phyloP scores from a whole-genome alignment of 352 stramenopile genomes.

The Phytopythium kandeliae region DNA sequence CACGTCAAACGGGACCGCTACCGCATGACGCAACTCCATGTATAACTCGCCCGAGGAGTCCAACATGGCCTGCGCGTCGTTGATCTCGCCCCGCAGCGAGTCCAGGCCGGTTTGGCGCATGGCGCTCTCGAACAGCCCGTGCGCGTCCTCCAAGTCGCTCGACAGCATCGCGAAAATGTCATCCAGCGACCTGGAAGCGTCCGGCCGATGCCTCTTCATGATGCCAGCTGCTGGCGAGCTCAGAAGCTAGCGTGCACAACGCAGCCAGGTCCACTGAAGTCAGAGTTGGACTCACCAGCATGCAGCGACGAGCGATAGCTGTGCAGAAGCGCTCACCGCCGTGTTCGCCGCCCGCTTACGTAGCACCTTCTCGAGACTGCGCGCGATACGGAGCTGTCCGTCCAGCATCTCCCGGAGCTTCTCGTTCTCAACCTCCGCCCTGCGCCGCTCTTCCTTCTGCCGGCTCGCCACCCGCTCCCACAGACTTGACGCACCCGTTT shows the following conservation, averaged over 20 bases:
- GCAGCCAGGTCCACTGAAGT: no score
- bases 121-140: slow-evolving; percentile 7
- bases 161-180: slow-evolving; percentile 9
- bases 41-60: slow-evolving; percentile 8
- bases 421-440: slow-evolving; percentile 22
- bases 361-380: slow-evolving; percentile 17
- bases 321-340: not conserved
- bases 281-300: no score
- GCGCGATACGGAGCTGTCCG: slow-evolving; percentile 16
- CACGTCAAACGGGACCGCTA: slow-evolving; percentile 11
- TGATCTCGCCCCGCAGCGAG: slow-evolving; percentile 1
- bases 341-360: slow-evolving; percentile 9
- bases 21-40: slow-evolving; percentile 14
- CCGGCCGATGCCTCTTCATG: slow-evolving; percentile 5
- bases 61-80: slow-evolving; percentile 12
- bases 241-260: no score
- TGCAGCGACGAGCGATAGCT: no score
- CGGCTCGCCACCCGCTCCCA: slow-evolving; percentile 24
- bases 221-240: not conserved
- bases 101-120: slow-evolving; percentile 8
- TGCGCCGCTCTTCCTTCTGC: slow-evolving; percentile 17
- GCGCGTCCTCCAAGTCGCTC: slow-evolving; percentile 6
- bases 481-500: not conserved
- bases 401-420: slow-evolving; percentile 24
- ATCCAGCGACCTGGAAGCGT: not conserved